Evolutionary conservation across 148 eudicot species (phyloP).

Genomic region (Suaeda aralocaspica): DNA sequence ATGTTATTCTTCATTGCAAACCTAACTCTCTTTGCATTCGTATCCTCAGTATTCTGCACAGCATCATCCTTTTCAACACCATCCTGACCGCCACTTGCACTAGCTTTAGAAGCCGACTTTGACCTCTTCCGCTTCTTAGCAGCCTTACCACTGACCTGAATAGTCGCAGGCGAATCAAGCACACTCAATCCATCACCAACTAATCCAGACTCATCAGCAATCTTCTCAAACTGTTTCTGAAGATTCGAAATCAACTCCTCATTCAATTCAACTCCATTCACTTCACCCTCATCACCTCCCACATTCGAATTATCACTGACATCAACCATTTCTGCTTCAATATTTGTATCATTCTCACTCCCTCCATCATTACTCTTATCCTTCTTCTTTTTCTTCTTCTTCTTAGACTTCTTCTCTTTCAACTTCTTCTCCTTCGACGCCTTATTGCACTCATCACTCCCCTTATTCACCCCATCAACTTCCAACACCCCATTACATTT

Average conservation of each 20-base stretch:
- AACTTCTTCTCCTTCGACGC: slow-evolving; percentile 22
- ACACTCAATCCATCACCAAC: slow-evolving; percentile 47
- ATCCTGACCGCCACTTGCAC: slow-evolving; percentile 19
- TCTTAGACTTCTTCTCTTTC: slow-evolving; percentile 34
- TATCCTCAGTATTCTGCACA: slow-evolving; percentile 39
- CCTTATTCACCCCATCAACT: slow-evolving; percentile 24
- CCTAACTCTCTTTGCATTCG: slow-evolving; percentile 66
- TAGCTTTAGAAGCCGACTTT: slow-evolving; percentile 21
- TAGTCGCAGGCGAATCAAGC: slow-evolving; percentile 32
- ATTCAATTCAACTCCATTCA: slow-evolving; percentile 26
- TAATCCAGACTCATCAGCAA: slow-evolving; percentile 65
- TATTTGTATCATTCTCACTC: slow-evolving; percentile 7
- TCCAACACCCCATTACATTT: slow-evolving; percentile 17
- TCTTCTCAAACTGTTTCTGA: slow-evolving; percentile 83
- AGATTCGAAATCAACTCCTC: slow-evolving; percentile 77
- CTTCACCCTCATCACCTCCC: slow-evolving; percentile 20
- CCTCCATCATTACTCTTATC: background rate
- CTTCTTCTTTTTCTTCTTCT: slow-evolving; percentile 38
- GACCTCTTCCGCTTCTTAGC: slow-evolving; percentile 64
- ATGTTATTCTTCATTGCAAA: slow-evolving; percentile 88
- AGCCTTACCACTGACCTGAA: slow-evolving; percentile 18
- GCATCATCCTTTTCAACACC: slow-evolving; percentile 27
- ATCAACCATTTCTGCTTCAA: slow-evolving; percentile 21
- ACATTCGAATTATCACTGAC: slow-evolving; percentile 24
- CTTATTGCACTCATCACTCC: slow-evolving; percentile 26